phyloP scores from a whole-genome alignment of 257 asterid genomes.

The Plantago ovata region DNA sequence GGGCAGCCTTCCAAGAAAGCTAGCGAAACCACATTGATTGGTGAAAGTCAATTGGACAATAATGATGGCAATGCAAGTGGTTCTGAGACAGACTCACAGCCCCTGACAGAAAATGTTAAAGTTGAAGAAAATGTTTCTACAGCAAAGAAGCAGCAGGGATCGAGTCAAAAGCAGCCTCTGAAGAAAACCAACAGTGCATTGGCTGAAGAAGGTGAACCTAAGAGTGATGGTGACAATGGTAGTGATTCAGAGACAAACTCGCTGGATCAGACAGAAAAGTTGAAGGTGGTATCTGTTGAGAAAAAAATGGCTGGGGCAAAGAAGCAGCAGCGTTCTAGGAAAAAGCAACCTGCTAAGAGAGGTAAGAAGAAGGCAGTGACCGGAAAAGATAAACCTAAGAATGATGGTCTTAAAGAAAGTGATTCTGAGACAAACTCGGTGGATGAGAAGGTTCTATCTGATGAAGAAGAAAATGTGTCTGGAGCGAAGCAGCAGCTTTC shows the following conservation, averaged over 20 bases:
- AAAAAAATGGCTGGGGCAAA: constrained; percentile 5
- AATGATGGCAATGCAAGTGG: constrained; percentile 46
- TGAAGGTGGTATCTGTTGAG: neutral
- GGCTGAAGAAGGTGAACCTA: too few relatives aligned
- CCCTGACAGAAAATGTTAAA: constrained; percentile 26
- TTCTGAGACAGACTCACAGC: constrained; percentile 35
- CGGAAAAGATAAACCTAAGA: too few relatives aligned
- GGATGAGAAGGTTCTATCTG: too few relatives aligned
- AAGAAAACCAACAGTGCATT: constrained; percentile 21
- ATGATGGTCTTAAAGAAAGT: too few relatives aligned
- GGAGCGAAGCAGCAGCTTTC: constrained; percentile 21
- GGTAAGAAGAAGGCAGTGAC: neutral
- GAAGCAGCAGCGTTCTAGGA: constrained; percentile 38
- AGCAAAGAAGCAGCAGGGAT: constrained; percentile 34
- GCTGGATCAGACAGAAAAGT: too few relatives aligned
- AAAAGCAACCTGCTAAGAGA: constrained; percentile 13
- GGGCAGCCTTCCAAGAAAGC: constrained; percentile 26
- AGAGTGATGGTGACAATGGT: too few relatives aligned
- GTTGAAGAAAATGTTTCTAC: constrained; percentile 35
- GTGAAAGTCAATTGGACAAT: constrained; percentile 35
- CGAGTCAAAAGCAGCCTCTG: constrained; percentile 43
- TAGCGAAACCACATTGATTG: constrained; percentile 30
- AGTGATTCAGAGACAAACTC: too few relatives aligned
- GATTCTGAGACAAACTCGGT: too few relatives aligned
- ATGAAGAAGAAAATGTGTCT: neutral